phyloP scores from a whole-genome alignment of 805 yeast species.

The Starmerella bombi region DNA sequence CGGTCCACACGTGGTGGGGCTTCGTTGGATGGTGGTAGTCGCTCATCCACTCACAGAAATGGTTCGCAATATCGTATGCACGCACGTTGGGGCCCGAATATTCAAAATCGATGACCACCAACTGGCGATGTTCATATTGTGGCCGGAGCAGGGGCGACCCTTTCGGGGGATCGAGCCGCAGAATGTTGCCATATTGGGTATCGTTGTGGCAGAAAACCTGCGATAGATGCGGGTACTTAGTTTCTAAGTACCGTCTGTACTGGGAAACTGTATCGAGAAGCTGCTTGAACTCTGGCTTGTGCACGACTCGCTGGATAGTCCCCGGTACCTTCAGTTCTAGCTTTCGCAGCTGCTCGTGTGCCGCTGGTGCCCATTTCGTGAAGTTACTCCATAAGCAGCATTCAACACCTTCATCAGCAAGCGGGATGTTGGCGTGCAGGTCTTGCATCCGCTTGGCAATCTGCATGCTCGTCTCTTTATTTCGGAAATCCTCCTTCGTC shows the following conservation, averaged over 20 bases:
- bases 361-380: constrained; percentile 53
- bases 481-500: constrained; percentile 57
- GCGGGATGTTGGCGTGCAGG: constrained; percentile 63
- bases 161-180: constrained; percentile 41
- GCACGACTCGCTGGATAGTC: constrained; percentile 12
- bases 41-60: constrained; percentile 94
- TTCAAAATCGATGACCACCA: constrained; percentile 93
- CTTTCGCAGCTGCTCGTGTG: constrained; percentile 33
- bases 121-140: constrained; percentile 45
- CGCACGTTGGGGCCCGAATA: constrained; percentile 85
- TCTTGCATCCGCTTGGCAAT: constrained; percentile 96
- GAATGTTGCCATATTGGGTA: constrained; percentile 87
- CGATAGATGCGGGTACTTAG: constrained; percentile 33
- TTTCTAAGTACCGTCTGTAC: constrained; percentile 53
- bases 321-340: constrained; percentile 30
- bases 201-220: constrained; percentile 89
- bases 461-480: constrained; percentile 61
- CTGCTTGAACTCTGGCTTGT: constrained; percentile 20
- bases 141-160: constrained; percentile 41
- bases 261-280: constrained; percentile 38
- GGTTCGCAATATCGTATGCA: constrained; percentile 84
- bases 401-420: constrained; percentile 59
- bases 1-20: constrained; percentile 41
- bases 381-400: constrained; percentile 47
- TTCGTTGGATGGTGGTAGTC: constrained; percentile 60